Evolutionary conservation across 2,329 filamentous ascomycete species (phyloP).

Genomic region (Aspergillus niger): DNA sequence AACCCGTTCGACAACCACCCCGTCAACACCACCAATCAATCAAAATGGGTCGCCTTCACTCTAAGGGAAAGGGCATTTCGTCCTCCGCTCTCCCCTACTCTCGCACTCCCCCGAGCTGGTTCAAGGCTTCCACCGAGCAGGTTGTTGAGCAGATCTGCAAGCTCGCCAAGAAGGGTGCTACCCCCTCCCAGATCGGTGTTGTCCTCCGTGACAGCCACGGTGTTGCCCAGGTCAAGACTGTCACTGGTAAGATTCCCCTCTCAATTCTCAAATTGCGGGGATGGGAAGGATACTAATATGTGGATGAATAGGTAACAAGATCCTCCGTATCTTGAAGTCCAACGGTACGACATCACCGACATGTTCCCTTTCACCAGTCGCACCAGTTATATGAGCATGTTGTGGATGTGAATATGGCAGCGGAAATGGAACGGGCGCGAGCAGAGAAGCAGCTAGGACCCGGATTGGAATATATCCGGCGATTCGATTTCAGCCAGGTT

Average conservation of each 20-base stretch:
- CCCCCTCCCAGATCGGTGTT: slow-evolving; percentile 98
- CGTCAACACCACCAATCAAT: slow-evolving; percentile 15
- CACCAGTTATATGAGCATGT: slow-evolving; percentile 4
- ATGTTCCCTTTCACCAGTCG: slow-evolving; percentile 6
- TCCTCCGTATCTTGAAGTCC: slow-evolving; percentile 97
- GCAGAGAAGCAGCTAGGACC: background rate
- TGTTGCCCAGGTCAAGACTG: slow-evolving; percentile 95
- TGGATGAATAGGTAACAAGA: slow-evolving; percentile 82
- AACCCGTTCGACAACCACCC: slow-evolving; percentile 34
- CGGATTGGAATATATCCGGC: slow-evolving; percentile 4
- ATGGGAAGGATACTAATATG: slow-evolving; percentile 43
- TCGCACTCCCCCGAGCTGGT: slow-evolving; percentile 86
- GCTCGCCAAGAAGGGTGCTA: slow-evolving; percentile 98
- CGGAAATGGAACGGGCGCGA: background rate
- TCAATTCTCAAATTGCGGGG: background rate
- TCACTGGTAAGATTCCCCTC: slow-evolving; percentile 72
- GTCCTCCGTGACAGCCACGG: slow-evolving; percentile 97
- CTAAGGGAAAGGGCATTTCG: slow-evolving; percentile 99
- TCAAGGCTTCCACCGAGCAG: slow-evolving; percentile 98
- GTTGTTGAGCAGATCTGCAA: slow-evolving; percentile 99
- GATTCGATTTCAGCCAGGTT: background rate
- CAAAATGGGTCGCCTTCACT: slow-evolving; percentile 80
- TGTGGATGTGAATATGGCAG: background rate
- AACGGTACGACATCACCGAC: slow-evolving; percentile 69
- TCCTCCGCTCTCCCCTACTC: slow-evolving; percentile 96